These are phyloP conservation scores for Fragaria vesca DNA, from an alignment of 306 rosid genomes.

Conservation along the genomic window DNA sequence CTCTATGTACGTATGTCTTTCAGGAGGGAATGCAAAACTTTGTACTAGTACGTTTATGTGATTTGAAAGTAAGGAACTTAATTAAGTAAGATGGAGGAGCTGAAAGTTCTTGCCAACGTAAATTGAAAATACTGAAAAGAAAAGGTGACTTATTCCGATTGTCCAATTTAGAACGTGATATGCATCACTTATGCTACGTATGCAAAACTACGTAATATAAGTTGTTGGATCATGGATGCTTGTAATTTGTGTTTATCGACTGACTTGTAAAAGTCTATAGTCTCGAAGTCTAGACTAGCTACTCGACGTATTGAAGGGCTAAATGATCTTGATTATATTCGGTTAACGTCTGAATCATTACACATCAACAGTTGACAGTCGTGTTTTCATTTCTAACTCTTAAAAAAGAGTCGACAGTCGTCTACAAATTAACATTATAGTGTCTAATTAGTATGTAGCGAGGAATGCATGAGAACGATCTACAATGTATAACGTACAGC, in stretches of 20 bases:
- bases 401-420: not conserved
- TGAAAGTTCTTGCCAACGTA: not conserved
- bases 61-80: constrained; percentile 4
- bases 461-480: not conserved
- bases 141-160: not conserved
- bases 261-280: not conserved
- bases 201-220: not conserved
- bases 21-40: not conserved
- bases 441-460: not conserved
- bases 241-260: not conserved
- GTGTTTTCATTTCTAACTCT: no score
- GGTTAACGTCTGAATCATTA: not conserved
- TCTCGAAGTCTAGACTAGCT: not conserved
- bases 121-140: not conserved
- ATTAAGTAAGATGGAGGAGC: not conserved
- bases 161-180: not conserved
- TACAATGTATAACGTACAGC: not conserved
- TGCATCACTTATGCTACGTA: not conserved
- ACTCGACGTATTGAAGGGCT: not conserved
- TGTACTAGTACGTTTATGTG: not conserved
- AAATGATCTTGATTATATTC: not conserved
- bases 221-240: no score
- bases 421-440: not conserved
- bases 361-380: not conserved
- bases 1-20: not conserved